Evolutionary conservation across 495 filamentous ascomycete genomes (phyloP).

Genomic region (Daldinia grandis): DNA sequence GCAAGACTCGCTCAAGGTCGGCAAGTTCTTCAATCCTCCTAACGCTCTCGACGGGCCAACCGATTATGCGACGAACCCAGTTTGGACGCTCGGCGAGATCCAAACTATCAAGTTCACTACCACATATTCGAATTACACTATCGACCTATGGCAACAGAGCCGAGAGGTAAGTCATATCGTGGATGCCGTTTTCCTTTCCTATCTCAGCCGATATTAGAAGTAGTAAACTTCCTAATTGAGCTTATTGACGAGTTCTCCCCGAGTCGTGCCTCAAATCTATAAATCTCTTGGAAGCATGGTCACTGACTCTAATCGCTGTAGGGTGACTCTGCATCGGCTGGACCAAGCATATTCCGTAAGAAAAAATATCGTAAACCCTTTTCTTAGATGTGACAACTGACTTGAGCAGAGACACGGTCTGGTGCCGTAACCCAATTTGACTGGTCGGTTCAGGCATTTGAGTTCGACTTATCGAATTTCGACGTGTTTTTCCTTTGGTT

Average conservation of each 20-base stretch:
- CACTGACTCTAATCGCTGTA: neutral
- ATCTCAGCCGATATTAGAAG: neutral
- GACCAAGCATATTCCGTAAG: conserved; percentile 39
- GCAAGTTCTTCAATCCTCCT: conserved; percentile 31
- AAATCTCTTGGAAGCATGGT: neutral
- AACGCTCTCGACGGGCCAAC: neutral
- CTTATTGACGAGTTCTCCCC: neutral
- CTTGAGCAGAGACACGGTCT: conserved; percentile 7
- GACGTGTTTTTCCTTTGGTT: conserved; percentile 48
- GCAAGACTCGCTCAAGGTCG: neutral
- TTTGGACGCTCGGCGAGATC: conserved; percentile 26
- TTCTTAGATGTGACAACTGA: neutral
- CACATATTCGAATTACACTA: conserved; percentile 30
- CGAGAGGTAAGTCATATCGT: neutral
- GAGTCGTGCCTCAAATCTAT: neutral
- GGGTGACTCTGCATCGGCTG: conserved; percentile 9
- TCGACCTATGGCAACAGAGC: conserved; percentile 37
- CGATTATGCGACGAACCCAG: conserved; percentile 27
- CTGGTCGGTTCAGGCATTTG: conserved; percentile 46
- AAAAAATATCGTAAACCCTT: neutral
- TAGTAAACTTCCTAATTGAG: neutral
- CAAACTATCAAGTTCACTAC: conserved; percentile 39
- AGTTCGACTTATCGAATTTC: conserved; percentile 40
- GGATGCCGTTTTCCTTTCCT: neutral
- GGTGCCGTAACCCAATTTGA: conserved; percentile 39